Evolutionary conservation across 176 grass and related monocot genomes (phyloP), one percentile per base, ranked within the genome.

Genomic region (Dactylis glomerata): DNA sequence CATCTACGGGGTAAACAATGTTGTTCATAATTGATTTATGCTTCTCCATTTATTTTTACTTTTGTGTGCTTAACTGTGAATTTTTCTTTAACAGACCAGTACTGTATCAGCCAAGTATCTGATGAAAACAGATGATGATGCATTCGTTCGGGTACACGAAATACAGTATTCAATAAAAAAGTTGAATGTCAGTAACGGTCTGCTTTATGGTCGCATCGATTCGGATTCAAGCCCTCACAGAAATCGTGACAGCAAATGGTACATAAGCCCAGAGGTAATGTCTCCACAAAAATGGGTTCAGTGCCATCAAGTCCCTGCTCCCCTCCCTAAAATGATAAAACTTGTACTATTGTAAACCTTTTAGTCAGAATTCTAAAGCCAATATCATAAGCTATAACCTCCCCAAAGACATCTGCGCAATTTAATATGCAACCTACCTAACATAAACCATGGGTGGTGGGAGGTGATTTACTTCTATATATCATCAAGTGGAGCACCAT

Each of bases 51-150:
- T 50, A 27, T 38, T 71, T 71, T 31, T 76, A 17, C 71, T 84
- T 82, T n/a, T 73, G 68, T 8, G 51, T 41, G 40, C 34, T 89
- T 74, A 15, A 52, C 38, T 62, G 16, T 59, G 36, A 56, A n/a
- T n/a, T 71, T 16, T 77, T 0, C 75, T 37, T 42, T 52, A 80
- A 10, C 91, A 98, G 91, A 95, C 89, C n/a, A 80, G 75, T 86
- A 68, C 69, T 65, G 77, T 94, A 84, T 90, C 91, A 34, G 93
- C 93, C 30, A 93, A 91, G 74, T 93, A 93, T 72, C 80, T 95
- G 52, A 95, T 98, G 96, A 98, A 98, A 83, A 98, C 96, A 92
- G 93, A 98, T 34, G 96, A 98, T 81, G 96, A 98, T 89, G 87
- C 96, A 82, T 98, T 98, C 84, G 91, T 98, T n/a, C 96, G 96